Evolutionary conservation across 306 rosid species (phyloP).

Genomic region (Dicorynia guianensis): DNA sequence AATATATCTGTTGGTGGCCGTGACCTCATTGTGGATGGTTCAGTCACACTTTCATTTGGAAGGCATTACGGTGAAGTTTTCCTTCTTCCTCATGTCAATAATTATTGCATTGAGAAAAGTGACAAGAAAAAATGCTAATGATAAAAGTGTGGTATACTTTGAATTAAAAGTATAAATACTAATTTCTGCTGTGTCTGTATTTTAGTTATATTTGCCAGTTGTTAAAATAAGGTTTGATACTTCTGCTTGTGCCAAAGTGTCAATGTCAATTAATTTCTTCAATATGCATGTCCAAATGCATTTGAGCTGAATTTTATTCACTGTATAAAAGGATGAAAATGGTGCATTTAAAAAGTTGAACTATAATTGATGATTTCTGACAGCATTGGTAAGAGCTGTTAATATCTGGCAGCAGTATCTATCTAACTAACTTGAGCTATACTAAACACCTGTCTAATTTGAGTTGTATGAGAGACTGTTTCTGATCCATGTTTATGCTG

Average conservation of each 20-base stretch:
- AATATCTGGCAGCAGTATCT: neutral
- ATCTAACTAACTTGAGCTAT: neutral
- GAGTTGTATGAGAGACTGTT: neutral
- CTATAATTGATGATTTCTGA: neutral
- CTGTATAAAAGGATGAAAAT: no score
- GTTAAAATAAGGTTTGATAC: neutral
- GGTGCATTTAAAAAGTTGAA: no score
- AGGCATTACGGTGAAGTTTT: conserved; percentile 84
- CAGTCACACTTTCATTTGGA: conserved; percentile 89
- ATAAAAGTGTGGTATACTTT: neutral
- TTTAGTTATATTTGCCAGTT: neutral
- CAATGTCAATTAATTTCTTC: neutral
- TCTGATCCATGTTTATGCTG: conserved; percentile 8
- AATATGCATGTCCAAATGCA: neutral
- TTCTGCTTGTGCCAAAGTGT: neutral
- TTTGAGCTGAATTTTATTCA: neutral
- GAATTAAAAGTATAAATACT: neutral
- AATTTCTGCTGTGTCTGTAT: neutral
- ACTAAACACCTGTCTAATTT: neutral
- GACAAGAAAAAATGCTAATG: neutral
- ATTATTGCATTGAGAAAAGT: neutral
- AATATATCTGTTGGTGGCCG: conserved; percentile 96
- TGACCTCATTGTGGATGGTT: conserved; percentile 92
- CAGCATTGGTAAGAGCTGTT: neutral
- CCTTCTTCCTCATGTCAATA: neutral